Evolutionary conservation across 192 early-diverging fungal genomes (phyloP), one percentile per base, ranked within the genome.

Genomic region (Tieghemiomyces parasiticus): DNA sequence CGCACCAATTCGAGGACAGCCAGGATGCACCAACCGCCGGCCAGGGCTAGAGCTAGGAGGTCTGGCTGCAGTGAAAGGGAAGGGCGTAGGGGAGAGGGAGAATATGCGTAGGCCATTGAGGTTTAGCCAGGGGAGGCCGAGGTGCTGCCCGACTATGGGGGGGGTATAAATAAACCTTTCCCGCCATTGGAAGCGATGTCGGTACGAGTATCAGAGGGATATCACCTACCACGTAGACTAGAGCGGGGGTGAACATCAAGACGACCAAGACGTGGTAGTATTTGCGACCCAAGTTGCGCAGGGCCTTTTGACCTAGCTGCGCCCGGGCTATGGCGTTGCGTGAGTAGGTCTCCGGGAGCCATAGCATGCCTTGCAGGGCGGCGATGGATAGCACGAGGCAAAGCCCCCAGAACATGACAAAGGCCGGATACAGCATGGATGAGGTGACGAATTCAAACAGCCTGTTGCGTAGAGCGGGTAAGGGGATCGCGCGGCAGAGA

Each of bases 171-270:
- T n/a, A n/a, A n/a, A n/a, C n/a, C n/a, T n/a, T n/a, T n/a, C n/a
- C n/a, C n/a, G n/a, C n/a, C n/a, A n/a, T n/a, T n/a, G n/a, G n/a
- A n/a, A n/a, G n/a, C n/a, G n/a, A n/a, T n/a, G n/a, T n/a, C n/a
- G n/a, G n/a, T n/a, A n/a, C n/a, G n/a, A n/a, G n/a, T n/a, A n/a
- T n/a, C n/a, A n/a, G n/a, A n/a, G n/a, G n/a, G n/a, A n/a, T n/a
- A n/a, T n/a, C n/a, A n/a, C n/a, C n/a, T n/a, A n/a, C n/a, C 81
- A 64, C 63, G 20, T 22, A 35, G 24, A 87, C 53, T 33, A 81
- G 80, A 2, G 83, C 92, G 0, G 92, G 92, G 32, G 87, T 72
- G 68, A 97, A 95, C 85, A 93, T 86, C 50, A 84, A 52, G 9
- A 89, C 81, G 0, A 89, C 89, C 22, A 93, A 63, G 3, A 77